These are phyloP conservation scores for Exserohilum turcica DNA, from an alignment of 2,329 filamentous ascomycete species.

Conservation along the genomic window DNA sequence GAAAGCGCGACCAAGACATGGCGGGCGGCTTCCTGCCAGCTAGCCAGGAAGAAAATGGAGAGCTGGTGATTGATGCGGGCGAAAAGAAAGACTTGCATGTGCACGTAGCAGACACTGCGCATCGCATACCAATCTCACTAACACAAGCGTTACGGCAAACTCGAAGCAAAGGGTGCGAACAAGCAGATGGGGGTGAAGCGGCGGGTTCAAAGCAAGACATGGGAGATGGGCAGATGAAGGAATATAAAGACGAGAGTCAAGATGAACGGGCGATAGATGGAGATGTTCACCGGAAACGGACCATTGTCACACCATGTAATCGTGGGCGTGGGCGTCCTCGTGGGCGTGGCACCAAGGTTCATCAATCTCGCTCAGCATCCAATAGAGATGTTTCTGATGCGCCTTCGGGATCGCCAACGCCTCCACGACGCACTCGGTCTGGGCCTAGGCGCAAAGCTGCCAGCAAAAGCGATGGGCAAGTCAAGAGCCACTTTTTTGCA, in stretches of 20 bases:
- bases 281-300: constrained; percentile 21
- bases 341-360: constrained; percentile 11
- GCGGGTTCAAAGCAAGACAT: neutral
- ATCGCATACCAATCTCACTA: constrained; percentile 45
- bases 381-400: constrained; percentile 18
- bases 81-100: constrained; percentile 19
- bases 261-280: no score
- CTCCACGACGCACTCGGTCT: constrained; percentile 16
- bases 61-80: constrained; percentile 42
- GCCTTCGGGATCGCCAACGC: constrained; percentile 10
- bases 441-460: constrained; percentile 34
- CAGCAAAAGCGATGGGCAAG: constrained; percentile 34
- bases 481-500: constrained; percentile 44
- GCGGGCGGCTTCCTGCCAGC: constrained; percentile 45
- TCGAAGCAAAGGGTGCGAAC: constrained; percentile 1
- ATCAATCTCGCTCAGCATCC: constrained; percentile 12
- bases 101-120: constrained; percentile 14
- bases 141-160: constrained; percentile 36
- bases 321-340: constrained; percentile 3
- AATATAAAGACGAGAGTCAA: constrained; percentile 8
- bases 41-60: constrained; percentile 42
- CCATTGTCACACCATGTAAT: neutral
- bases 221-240: constrained; percentile 42
- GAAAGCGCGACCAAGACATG: constrained; percentile 32
- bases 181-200: neutral